Percentiles rank a stretch among this genome's conserved stretches.
Conservation (phyloP, 2,329 filamentous ascomycete genomes). For the Nigrospora oryzae region DNA sequence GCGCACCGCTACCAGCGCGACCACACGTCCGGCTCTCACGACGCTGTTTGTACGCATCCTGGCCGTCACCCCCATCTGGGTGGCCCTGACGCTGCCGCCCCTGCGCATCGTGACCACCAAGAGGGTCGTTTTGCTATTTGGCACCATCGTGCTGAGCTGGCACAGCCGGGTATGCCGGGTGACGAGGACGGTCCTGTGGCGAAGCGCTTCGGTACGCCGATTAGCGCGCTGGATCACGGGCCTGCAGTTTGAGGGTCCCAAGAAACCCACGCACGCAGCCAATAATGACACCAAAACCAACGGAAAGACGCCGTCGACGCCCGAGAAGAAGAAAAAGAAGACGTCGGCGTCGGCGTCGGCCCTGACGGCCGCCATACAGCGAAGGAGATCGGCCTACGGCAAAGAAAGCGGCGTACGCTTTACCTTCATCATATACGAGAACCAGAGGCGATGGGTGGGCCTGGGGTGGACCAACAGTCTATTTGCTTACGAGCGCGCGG, state of each 20-base stretch:
- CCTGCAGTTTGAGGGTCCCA: slow-evolving; percentile 56
- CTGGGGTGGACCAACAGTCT: slow-evolving; percentile 90
- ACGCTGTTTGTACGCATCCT: slow-evolving; percentile 84
- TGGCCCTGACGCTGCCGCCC: slow-evolving; percentile 72
- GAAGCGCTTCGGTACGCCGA: slow-evolving; percentile 66
- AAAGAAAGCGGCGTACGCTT: slow-evolving; percentile 79
- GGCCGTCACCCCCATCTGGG: slow-evolving; percentile 82
- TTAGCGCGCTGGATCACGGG: slow-evolving; percentile 70
- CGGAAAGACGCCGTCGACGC: background rate
- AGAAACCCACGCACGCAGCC: slow-evolving; percentile 15
- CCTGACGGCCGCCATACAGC: slow-evolving; percentile 22
- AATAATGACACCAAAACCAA: slow-evolving; percentile 18
- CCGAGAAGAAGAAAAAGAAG: slow-evolving; percentile 26
- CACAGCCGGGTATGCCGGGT: slow-evolving; percentile 83
- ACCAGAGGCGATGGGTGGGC: slow-evolving; percentile 90
- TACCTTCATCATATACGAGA: slow-evolving; percentile 94
- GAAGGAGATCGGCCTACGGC: slow-evolving; percentile 21
- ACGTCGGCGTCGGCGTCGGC: slow-evolving; percentile 19
- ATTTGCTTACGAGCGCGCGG: slow-evolving; percentile 79
- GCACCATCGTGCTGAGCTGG: slow-evolving; percentile 83
- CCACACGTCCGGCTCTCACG: slow-evolving; percentile 81
- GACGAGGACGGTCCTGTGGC: slow-evolving; percentile 81
- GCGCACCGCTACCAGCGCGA: slow-evolving; percentile 81
- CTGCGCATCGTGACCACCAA: slow-evolving; percentile 79
- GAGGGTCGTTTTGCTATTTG: slow-evolving; percentile 74